Percentiles rank a stretch among this genome's conserved stretches.
Evolutionary conservation across 2,329 filamentous ascomycete genomes (phyloP).

Genomic region (Colletotrichum sp.): DNA sequence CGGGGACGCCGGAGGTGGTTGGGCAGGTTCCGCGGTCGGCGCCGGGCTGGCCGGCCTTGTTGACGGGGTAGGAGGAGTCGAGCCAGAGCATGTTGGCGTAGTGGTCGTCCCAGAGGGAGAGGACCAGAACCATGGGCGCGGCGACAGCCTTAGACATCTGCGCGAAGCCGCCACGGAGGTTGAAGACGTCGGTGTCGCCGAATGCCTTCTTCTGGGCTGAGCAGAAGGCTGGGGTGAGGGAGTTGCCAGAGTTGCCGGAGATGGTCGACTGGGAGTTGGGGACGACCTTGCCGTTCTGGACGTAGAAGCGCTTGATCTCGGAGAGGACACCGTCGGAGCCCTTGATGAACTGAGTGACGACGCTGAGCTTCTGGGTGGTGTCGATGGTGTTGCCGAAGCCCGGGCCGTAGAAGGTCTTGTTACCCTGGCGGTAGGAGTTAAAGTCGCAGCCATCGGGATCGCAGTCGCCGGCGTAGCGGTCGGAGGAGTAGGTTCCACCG

Average conservation of each 20-base stretch:
- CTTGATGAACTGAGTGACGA: conserved; percentile 69
- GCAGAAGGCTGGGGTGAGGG: conserved; percentile 65
- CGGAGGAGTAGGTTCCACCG: conserved; percentile 55
- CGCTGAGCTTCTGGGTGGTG: conserved; percentile 64
- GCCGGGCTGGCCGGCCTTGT: conserved; percentile 43
- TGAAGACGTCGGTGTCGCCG: conserved; percentile 59
- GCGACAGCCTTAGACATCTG: conserved; percentile 55
- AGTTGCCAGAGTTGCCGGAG: conserved; percentile 43
- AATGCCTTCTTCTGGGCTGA: conserved; percentile 62
- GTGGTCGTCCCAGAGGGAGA: conserved; percentile 65
- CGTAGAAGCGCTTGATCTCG: conserved; percentile 69
- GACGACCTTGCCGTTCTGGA: conserved; percentile 66
- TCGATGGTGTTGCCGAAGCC: conserved; percentile 60
- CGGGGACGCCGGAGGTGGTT: conserved; percentile 55
- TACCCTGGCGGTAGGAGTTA: conserved; percentile 71
- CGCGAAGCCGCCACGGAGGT: conserved; percentile 60
- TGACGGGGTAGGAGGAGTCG: conserved; percentile 67
- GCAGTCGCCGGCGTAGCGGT: conserved; percentile 67
- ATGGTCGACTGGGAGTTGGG: conserved; percentile 53
- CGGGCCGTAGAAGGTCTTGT: conserved; percentile 66
- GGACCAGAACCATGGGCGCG: conserved; percentile 51
- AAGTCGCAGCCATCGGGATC: conserved; percentile 76
- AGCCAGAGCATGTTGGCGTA: conserved; percentile 62
- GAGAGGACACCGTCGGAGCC: conserved; percentile 55
- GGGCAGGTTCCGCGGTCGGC: conserved; percentile 59